Evolutionary conservation across 2,329 filamentous ascomycete genomes (phyloP).

Genomic region (Trichophyton schoenleinii): DNA sequence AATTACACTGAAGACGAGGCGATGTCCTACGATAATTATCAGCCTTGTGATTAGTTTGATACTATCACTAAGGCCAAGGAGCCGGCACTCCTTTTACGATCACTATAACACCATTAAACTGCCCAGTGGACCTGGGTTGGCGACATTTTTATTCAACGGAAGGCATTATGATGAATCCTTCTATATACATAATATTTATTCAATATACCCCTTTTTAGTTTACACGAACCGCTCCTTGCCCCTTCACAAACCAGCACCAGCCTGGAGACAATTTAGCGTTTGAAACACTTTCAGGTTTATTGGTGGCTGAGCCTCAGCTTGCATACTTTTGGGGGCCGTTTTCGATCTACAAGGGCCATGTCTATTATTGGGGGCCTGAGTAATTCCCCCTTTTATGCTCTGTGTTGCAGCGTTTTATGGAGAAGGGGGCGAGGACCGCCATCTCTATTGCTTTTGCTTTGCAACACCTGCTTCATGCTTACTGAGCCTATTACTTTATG

Average conservation of each 20-base stretch:
- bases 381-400: background rate
- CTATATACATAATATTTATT: slow-evolving; percentile 4
- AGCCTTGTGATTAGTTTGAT: background rate
- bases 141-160: background rate
- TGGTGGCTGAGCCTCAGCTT: background rate
- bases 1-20: background rate
- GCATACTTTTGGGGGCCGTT: background rate
- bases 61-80: background rate
- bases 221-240: background rate
- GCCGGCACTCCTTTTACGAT: slow-evolving; percentile 1
- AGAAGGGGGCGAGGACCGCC: background rate
- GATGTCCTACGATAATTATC: slow-evolving; percentile 3
- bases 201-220: slow-evolving; percentile 2
- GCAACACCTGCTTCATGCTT: background rate
- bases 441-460: background rate
- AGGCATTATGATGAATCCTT: slow-evolving; percentile 3
- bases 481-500: background rate
- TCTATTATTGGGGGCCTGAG: background rate
- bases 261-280: background rate
- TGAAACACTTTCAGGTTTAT: background rate
- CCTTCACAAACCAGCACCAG: background rate
- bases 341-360: background rate
- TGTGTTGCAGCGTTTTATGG: background rate
- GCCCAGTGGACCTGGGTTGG: background rate
- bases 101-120: background rate